These are phyloP conservation scores for Schizonepeta tenuifolia DNA, from an alignment of 257 asterid species.

Conservation along the genomic window DNA sequence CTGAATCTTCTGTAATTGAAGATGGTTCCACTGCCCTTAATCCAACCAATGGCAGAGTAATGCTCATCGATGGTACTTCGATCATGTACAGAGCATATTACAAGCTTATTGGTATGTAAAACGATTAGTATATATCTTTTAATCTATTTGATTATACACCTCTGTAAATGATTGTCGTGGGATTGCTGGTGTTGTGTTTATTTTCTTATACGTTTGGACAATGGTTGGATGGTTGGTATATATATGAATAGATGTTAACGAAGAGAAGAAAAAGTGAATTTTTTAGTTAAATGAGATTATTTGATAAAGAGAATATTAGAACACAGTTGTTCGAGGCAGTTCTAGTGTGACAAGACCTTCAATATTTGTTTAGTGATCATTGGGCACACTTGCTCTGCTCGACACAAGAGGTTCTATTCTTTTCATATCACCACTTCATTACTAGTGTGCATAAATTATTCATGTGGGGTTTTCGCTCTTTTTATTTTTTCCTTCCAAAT, in stretches of 20 bases:
- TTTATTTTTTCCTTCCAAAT: no score
- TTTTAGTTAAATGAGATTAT: slow-evolving; percentile 6
- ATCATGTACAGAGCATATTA: slow-evolving; percentile 89
- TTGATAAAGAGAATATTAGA: background rate
- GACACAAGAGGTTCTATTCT: no score
- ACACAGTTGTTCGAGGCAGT: background rate
- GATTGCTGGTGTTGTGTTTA: slow-evolving; percentile 7
- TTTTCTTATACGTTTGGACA: slow-evolving; percentile 9
- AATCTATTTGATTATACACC: slow-evolving; percentile 1
- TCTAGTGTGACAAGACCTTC: background rate
- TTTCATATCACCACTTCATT: no score
- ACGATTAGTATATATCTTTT: background rate
- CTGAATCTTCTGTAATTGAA: slow-evolving; percentile 42
- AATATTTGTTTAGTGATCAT: background rate
- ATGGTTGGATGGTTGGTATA: background rate
- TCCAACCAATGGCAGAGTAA: slow-evolving; percentile 74
- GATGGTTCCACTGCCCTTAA: slow-evolving; percentile 40
- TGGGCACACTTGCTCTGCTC: no score
- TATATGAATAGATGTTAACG: background rate
- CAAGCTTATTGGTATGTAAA: slow-evolving; percentile 80
- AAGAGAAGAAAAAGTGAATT: slow-evolving; percentile 14
- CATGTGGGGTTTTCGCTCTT: no score
- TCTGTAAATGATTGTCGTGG: slow-evolving; percentile 20
- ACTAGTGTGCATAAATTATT: background rate
- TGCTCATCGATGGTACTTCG: slow-evolving; percentile 95